Base-by-base conservation (phyloP, 2,329 filamentous ascomycete genomes). In the Exophiala sideris region DNA sequence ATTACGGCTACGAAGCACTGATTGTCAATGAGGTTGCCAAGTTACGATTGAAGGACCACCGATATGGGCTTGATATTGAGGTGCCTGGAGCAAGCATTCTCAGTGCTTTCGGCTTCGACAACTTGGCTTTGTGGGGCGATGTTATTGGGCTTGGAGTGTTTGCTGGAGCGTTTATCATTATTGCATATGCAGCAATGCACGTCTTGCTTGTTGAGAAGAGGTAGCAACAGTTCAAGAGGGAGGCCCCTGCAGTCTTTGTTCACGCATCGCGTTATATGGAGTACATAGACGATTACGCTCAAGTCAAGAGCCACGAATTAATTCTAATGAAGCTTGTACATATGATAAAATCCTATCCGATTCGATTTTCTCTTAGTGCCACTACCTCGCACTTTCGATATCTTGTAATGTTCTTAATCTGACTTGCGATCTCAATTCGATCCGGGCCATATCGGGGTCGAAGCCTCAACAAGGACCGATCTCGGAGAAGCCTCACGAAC, bases 11-110 rank as follows among this genome's bases (percentile, higher is more conserved):
- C 65, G 94, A 99, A 76, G 88, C 89, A 1, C 81, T 99, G 11
- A 95, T 97, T 59, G 94, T 99, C 64, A 99, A 97, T 67, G 94
- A 99, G 74, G 95, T 96, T 44, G 85, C 90, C 21, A 89, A 90
- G 65, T 78, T 99, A 40, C 92, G 88, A 0, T 81, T 99, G 21
- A 83, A 95, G 39, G 94, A 99, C 70, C 87, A 94, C 71, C 95
- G 97, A 72, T 96, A 96, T 61, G 94, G 94, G 5, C 82, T 99
- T 4, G 91, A 97, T 66, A 99, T 99, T 59, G 92, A 94, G 48
- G 91, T 99, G 0, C 94, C 94, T 0, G 94, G 94, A 33, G 91
- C 92, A 1, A 89, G 91, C 0, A 99, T 99, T 62, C 75, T 99
- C 51, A 95, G 89, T 71, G 90, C 88, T 0, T 99, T 99, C 70